Conservation (phyloP, 306 rosid genomes). For the Parietaria judaica region DNA sequence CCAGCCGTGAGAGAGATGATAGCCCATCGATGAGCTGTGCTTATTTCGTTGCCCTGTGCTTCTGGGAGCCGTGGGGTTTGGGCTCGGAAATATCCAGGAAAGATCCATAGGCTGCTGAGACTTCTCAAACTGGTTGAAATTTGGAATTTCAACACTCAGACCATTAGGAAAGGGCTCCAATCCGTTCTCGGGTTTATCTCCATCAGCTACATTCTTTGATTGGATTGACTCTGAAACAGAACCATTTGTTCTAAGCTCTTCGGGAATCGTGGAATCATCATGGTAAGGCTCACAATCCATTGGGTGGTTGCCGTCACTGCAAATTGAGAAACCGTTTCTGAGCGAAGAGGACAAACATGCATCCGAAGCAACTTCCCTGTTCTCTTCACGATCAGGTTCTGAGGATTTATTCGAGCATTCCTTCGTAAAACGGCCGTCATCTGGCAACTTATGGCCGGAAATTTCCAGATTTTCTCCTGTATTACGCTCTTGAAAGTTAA, state of each 20-base stretch:
- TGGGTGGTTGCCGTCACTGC: constrained; percentile 19
- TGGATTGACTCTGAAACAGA: constrained; percentile 21
- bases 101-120: constrained; percentile 47
- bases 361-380: constrained; percentile 31
- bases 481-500: constrained; percentile 36
- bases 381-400: constrained; percentile 24
- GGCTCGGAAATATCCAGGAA: constrained; percentile 49
- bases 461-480: constrained; percentile 34
- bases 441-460: constrained; percentile 25
- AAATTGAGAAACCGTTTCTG: constrained; percentile 22
- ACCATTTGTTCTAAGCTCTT: constrained; percentile 23
- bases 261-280: constrained; percentile 26
- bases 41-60: constrained; percentile 66
- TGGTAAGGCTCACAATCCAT: constrained; percentile 22
- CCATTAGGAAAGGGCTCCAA: constrained; percentile 38
- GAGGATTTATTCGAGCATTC: constrained; percentile 30
- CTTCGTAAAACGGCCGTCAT: constrained; percentile 26
- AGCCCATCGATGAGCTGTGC: constrained; percentile 46
- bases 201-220: constrained; percentile 27
- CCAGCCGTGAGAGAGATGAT: constrained; percentile 47
- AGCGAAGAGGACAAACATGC: constrained; percentile 26
- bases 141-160: constrained; percentile 57
- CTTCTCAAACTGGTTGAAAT: constrained; percentile 44
- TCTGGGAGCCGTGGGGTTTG: constrained; percentile 79
- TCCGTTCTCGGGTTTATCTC: constrained; percentile 36